Evolutionary conservation across 2,329 filamentous ascomycete genomes (phyloP), one percentile per base, ranked within the genome.

Genomic region (Ustulina deusta): DNA sequence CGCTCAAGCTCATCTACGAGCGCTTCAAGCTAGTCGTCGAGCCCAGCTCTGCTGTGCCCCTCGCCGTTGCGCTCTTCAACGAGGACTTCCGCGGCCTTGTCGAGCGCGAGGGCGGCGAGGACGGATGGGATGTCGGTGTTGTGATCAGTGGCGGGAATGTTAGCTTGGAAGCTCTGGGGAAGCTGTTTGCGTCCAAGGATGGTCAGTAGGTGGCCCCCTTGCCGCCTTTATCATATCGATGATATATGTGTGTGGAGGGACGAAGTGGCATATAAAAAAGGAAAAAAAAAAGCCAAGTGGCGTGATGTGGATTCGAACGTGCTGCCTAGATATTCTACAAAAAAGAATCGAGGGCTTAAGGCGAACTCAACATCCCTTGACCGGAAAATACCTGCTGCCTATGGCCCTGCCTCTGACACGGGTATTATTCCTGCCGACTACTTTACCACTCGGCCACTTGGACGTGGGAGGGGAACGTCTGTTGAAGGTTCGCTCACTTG

Each of bases 11-110:
- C 69, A 91, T 97, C 38, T 82, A 94, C 69, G 95, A 98, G 86
- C 83, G 94, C 65, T 89, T 96, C 85, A 97, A 98, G 87, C 82
- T 97, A 54, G 89, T 97, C 25, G 89, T 97, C 13, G 95, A 98
- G 84, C 95, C 95, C 25, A 94, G 91, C 79, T 89, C 92, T 0
- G 93, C 90, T 2, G 94, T 97, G n/a, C 88, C 89, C 1, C 79
- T 98, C 67, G 96, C 95, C 0, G 92, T 93, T 7, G 90, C 90
- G 60, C 81, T 98, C 72, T 97, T 89, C 72, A 91, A 97, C 78
- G 93, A 97, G 80, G 93, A 94, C 3, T 97, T 97, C 70, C 83
- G 93, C 65, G 78, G 76, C 13, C 79, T 91, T 79, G 91, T 94
- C 10, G 89, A 93, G 81, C 79, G 75, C 67, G 91, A 94, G 79